Evolutionary conservation across 139 green algal species (phyloP).

Genomic region (Haematococcus lacustris): DNA sequence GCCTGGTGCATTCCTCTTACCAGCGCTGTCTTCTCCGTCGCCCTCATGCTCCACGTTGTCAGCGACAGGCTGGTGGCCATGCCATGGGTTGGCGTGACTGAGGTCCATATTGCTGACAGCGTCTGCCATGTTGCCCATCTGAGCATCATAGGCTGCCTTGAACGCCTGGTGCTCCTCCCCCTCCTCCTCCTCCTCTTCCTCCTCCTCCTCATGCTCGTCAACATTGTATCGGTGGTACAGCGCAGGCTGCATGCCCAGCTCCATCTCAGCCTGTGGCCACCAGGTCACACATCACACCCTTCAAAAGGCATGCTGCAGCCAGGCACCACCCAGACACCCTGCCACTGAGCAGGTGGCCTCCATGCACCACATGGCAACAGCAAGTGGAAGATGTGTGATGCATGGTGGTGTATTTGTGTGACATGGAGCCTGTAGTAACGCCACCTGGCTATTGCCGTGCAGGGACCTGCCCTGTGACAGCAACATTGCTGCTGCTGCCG

Average conservation of each 20-base stretch:
- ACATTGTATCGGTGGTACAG: conserved; percentile 50
- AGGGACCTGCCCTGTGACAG: neutral
- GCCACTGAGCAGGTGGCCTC: neutral
- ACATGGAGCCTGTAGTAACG: no score
- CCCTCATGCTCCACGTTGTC: no score
- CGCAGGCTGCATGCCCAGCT: conserved; percentile 46
- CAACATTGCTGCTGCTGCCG: no score
- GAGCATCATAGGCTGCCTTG: conserved; percentile 1
- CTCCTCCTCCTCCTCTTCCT: conserved; percentile 40
- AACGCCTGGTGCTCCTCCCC: conserved; percentile 8
- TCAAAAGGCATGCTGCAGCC: no score
- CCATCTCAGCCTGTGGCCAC: conserved; percentile 48
- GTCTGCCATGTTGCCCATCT: conserved; percentile 3
- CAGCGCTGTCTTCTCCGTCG: no score
- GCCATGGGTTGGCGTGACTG: conserved; percentile 6
- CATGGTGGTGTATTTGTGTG: no score
- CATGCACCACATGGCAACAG: neutral
- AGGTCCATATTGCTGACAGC: conserved; percentile 14
- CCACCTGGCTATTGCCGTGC: no score
- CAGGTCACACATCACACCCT: neutral
- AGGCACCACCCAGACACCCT: no score
- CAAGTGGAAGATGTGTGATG: no score
- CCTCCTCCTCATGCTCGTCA: conserved; percentile 39
- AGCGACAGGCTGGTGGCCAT: no score
- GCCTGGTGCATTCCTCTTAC: no score